phyloP scores from a whole-genome alignment of 768 basidiomycete species.

The Xerocomellus chrysenteron region DNA sequence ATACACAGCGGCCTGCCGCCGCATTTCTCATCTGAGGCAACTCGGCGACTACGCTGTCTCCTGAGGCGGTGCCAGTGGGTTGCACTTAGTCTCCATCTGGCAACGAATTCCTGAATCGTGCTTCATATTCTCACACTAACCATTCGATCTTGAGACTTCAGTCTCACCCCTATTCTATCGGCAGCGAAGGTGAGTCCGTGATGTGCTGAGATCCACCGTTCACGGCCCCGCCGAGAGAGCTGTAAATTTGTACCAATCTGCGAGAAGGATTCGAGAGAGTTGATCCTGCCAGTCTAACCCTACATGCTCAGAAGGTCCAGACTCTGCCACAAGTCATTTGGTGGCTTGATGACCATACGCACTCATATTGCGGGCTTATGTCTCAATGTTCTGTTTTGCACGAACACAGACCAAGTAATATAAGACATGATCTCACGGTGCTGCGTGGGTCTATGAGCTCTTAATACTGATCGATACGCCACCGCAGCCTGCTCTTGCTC shows the following conservation, averaged over 20 bases:
- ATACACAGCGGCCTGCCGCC: conserved; percentile 11
- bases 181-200: conserved; percentile 12
- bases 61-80: conserved; percentile 8
- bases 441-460: conserved; percentile 5
- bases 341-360: conserved; percentile 27
- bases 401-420: background rate
- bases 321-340: conserved; percentile 25
- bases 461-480: conserved; percentile 22
- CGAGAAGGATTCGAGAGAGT: background rate
- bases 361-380: conserved; percentile 7
- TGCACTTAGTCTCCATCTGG: conserved; percentile 8
- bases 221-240: conserved; percentile 16
- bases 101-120: conserved; percentile 8
- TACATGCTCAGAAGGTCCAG: conserved; percentile 6
- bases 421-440: conserved; percentile 10
- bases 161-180: background rate
- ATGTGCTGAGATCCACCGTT: conserved; percentile 6
- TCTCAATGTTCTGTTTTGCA: background rate
- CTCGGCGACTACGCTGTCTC: conserved; percentile 13
- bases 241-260: background rate
- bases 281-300: background rate
- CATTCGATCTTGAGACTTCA: background rate
- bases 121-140: conserved; percentile 12
- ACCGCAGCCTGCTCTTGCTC: conserved; percentile 16
- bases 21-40: conserved; percentile 8